phyloP scores from a whole-genome alignment of 2,329 filamentous ascomycete genomes.

The Aspergillus piperis region DNA sequence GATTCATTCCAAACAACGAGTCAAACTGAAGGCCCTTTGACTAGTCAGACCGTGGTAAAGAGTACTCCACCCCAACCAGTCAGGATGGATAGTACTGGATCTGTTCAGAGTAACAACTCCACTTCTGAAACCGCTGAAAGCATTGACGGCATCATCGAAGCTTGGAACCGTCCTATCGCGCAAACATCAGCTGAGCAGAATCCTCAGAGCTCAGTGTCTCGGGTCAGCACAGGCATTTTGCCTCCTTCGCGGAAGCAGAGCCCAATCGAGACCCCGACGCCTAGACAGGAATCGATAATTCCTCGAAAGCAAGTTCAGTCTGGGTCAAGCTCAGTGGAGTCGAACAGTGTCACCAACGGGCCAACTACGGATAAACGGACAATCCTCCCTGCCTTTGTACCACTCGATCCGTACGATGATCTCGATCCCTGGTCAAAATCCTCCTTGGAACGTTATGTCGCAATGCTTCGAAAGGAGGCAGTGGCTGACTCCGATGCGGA shows the following conservation, averaged over 20 bases:
- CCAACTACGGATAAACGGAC: slow-evolving; percentile 6
- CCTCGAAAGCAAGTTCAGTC: slow-evolving; percentile 6
- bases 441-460: slow-evolving; percentile 56
- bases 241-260: slow-evolving; percentile 16
- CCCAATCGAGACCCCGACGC: slow-evolving; percentile 16
- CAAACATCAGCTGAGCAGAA: neutral
- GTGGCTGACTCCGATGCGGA: slow-evolving; percentile 51
- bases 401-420: slow-evolving; percentile 52
- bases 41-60: slow-evolving; percentile 25
- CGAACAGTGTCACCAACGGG: slow-evolving; percentile 5
- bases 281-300: slow-evolving; percentile 10
- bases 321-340: neutral
- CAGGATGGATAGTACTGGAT: slow-evolving; percentile 34
- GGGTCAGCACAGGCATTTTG: slow-evolving; percentile 7
- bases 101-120: slow-evolving; percentile 29
- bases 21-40: slow-evolving; percentile 20
- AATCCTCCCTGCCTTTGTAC: slow-evolving; percentile 17
- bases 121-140: slow-evolving; percentile 34
- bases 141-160: slow-evolving; percentile 48
- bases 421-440: slow-evolving; percentile 60
- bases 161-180: slow-evolving; percentile 43
- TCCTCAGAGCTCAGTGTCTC: neutral
- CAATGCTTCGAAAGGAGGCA: slow-evolving; percentile 57
- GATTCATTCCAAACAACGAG: neutral
- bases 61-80: slow-evolving; percentile 17